A percentile compares a stretch with the other conserved stretches of the same genome.
Conservation (phyloP, 441 rosid species). For the Francoa sonchifolia region DNA sequence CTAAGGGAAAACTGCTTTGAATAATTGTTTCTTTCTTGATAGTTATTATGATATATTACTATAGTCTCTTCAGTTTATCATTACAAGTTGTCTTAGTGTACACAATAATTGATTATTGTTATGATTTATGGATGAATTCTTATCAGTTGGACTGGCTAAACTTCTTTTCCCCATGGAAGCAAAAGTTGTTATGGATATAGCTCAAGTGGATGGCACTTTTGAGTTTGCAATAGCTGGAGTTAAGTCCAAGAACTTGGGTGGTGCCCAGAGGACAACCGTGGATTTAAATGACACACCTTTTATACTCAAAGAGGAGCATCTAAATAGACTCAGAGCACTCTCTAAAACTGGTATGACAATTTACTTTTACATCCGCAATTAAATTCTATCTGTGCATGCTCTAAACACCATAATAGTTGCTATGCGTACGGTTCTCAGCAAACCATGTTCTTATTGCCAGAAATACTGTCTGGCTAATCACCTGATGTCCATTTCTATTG, state of each 20-base stretch:
- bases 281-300: conserved; percentile 63
- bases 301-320: conserved; percentile 52
- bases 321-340: conserved; percentile 48
- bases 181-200: conserved; percentile 53
- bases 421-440: too few relatives aligned
- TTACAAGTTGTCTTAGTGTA: too few relatives aligned
- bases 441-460: background rate
- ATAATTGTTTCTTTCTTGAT: too few relatives aligned
- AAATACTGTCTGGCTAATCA: too few relatives aligned
- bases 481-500: too few relatives aligned
- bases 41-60: too few relatives aligned
- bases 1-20: too few relatives aligned
- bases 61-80: too few relatives aligned
- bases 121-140: background rate
- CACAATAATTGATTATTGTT: conserved; percentile 3
- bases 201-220: conserved; percentile 45
- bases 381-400: background rate
- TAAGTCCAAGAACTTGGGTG: conserved; percentile 14
- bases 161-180: conserved; percentile 81
- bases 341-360: conserved; percentile 45
- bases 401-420: too few relatives aligned
- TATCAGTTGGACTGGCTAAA: conserved; percentile 65
- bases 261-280: conserved; percentile 29
- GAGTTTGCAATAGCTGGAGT: conserved; percentile 46
- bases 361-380: background rate